Conservation (phyloP, 108 stramenopile genomes). For the Stephanodiscus minutulus region DNA sequence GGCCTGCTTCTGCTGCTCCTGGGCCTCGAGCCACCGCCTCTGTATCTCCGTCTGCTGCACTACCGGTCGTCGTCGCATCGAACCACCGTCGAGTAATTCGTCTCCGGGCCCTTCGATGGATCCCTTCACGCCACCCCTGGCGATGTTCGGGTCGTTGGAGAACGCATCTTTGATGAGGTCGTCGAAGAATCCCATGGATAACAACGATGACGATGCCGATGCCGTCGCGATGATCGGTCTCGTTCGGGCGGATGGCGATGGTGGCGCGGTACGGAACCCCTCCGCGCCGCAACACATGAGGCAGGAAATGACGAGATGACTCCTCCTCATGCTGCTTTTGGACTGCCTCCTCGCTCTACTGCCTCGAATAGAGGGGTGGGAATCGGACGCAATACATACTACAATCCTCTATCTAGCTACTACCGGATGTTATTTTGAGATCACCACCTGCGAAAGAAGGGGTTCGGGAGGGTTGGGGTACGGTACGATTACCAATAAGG, state of each 20-base stretch:
- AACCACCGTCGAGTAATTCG: slow-evolving; percentile 22
- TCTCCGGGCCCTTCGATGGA: slow-evolving; percentile 61
- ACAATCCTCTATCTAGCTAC: too few relatives aligned
- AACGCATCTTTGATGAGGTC: slow-evolving; percentile 71
- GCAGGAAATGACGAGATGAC: not conserved
- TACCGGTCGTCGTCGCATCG: not conserved
- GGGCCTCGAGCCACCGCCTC: slow-evolving; percentile 64
- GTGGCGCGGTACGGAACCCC: slow-evolving; percentile 4
- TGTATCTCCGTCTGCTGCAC: slow-evolving; percentile 64
- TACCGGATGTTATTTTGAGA: too few relatives aligned
- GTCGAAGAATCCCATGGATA: slow-evolving; percentile 60
- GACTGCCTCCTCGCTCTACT: not conserved
- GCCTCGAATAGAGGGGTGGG: not conserved
- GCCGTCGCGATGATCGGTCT: not conserved
- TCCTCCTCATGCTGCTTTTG: not conserved
- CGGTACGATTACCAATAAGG: too few relatives aligned
- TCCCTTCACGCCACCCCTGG: slow-evolving; percentile 45
- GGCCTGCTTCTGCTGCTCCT: slow-evolving; percentile 26
- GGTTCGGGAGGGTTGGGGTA: too few relatives aligned
- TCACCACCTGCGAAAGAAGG: too few relatives aligned
- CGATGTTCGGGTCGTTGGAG: slow-evolving; percentile 62
- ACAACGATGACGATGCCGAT: too few relatives aligned
- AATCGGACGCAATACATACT: not conserved
- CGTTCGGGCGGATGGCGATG: not conserved
- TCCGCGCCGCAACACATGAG: not conserved